Conservation (phyloP, 106 monocot species). For the Allium sativum region DNA sequence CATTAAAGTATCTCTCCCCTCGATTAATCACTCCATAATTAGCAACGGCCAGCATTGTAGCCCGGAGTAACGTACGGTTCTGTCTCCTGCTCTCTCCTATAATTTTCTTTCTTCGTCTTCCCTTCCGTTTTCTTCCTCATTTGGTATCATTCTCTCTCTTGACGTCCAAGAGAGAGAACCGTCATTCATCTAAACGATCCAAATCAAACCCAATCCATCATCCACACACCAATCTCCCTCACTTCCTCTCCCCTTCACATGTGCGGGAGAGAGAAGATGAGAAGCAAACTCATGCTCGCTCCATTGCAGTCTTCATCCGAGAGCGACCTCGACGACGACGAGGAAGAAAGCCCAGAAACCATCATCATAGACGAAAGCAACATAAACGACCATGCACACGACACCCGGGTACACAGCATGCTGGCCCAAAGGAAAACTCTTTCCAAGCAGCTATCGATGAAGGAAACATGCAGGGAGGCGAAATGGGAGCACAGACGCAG, state of each 20-base stretch:
- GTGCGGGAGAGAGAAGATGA: background rate
- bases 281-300: background rate
- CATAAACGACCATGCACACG: background rate
- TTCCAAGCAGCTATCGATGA: conserved; percentile 66
- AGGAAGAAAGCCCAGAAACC: background rate
- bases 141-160: background rate
- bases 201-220: background rate
- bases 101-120: background rate
- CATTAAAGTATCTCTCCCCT: too few species aligned
- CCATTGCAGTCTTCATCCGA: background rate
- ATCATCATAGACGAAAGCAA: too few species aligned
- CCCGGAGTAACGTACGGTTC: conserved; percentile 8
- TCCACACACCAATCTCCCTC: background rate
- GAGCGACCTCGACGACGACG: background rate
- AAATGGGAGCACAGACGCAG: conserved; percentile 58
- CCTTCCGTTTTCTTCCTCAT: background rate
- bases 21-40: background rate
- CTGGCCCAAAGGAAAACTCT: conserved; percentile 10
- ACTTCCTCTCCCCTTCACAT: background rate
- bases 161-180: background rate
- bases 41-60: background rate
- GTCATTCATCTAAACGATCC: background rate
- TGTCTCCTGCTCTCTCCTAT: background rate
- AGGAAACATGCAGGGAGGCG: conserved; percentile 58
- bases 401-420: background rate